A percentile compares a stretch with the other conserved stretches of the same genome.
Evolutionary conservation across 257 asterid species (phyloP).

Genomic region (Solanum pinnatisectum): DNA sequence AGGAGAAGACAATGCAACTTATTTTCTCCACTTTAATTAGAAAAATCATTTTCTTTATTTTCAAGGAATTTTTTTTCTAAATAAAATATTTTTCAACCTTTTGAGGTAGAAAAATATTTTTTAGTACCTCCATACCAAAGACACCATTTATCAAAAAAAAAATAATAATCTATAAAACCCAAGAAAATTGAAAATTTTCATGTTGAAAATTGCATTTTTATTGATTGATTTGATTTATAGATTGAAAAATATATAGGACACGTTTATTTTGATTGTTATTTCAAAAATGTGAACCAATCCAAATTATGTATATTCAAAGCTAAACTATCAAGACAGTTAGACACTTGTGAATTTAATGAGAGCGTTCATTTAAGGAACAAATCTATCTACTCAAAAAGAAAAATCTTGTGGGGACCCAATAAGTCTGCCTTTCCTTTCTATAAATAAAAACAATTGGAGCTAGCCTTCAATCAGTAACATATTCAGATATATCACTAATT

Average conservation of each 20-base stretch:
- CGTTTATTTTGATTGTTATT: neutral
- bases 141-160: neutral
- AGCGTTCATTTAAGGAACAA: neutral
- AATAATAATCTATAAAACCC: too few relatives aligned
- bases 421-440: neutral
- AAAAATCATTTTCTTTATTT: neutral
- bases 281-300: neutral
- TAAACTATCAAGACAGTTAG: neutral
- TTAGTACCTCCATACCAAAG: neutral
- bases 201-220: neutral
- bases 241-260: neutral
- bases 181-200: too few relatives aligned
- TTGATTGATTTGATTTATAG: neutral
- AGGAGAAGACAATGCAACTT: too few relatives aligned
- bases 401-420: neutral
- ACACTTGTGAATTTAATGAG: neutral
- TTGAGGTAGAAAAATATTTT: too few relatives aligned
- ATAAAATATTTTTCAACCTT: too few relatives aligned
- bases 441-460: neutral
- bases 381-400: neutral
- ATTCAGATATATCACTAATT: neutral
- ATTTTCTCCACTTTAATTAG: too few relatives aligned
- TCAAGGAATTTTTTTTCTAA: neutral
- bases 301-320: neutral
- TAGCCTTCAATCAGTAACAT: too few relatives aligned